phyloP scores from a whole-genome alignment of 306 rosid species.

The Fragaria vesca region DNA sequence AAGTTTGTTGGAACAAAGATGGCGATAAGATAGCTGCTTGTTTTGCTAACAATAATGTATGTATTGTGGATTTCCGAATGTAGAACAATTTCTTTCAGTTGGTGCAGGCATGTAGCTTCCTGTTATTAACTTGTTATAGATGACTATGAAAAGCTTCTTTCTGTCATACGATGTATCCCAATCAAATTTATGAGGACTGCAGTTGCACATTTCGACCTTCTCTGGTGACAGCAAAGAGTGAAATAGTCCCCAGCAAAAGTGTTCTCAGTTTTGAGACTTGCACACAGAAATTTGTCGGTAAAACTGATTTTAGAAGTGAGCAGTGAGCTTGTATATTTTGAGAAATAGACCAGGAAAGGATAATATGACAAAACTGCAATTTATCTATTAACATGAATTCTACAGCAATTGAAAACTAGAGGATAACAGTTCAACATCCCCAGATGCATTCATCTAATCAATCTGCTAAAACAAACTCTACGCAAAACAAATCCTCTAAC shows the following conservation, averaged over 20 bases:
- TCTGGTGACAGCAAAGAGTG: not conserved
- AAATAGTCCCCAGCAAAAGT: too few species aligned
- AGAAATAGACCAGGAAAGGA: not conserved
- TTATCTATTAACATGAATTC: not conserved
- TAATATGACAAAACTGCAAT: not conserved
- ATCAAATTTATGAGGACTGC: not conserved
- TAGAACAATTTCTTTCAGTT: constrained; percentile 12
- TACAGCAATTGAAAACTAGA: not conserved
- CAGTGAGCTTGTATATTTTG: not conserved
- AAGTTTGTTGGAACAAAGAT: constrained; percentile 39
- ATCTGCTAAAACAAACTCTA: not conserved
- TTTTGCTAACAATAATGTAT: constrained; percentile 31
- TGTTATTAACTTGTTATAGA: not conserved
- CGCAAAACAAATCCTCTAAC: not conserved
- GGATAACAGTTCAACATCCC: not conserved
- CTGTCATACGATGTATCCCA: not conserved
- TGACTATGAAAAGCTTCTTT: not conserved
- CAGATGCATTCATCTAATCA: constrained; percentile 1
- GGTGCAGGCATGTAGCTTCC: not conserved
- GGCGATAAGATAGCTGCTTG: constrained; percentile 35
- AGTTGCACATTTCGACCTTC: not conserved
- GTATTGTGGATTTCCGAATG: constrained; percentile 59
- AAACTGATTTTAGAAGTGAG: not conserved
- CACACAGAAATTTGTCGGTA: not conserved
- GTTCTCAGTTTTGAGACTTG: too few species aligned